Evolutionary conservation across 768 basidiomycete genomes (phyloP).

Genomic region (Kwoniella sp.): DNA sequence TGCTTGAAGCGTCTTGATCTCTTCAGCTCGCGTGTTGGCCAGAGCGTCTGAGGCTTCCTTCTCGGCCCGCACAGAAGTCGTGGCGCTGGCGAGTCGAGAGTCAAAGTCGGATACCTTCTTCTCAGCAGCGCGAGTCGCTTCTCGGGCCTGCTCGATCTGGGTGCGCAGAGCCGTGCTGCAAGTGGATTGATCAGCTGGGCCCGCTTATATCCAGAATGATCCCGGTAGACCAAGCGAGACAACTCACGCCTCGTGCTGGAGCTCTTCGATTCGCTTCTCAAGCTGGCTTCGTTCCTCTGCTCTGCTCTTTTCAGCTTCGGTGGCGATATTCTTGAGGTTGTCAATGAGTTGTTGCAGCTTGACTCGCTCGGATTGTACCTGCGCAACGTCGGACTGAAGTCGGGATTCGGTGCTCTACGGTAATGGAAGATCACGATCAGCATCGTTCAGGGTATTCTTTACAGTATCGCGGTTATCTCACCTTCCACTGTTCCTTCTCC

Average conservation of each 20-base stretch:
- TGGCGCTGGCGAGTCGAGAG: slow-evolving; percentile 37
- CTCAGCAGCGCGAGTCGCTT: slow-evolving; percentile 44
- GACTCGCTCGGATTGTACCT: slow-evolving; percentile 75
- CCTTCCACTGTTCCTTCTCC: slow-evolving; percentile 94
- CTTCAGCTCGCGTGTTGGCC: slow-evolving; percentile 30
- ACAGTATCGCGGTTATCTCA: slow-evolving; percentile 48
- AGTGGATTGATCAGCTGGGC: slow-evolving; percentile 13
- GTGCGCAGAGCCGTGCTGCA: slow-evolving; percentile 41
- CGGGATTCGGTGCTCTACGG: slow-evolving; percentile 73
- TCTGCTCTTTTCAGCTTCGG: slow-evolving; percentile 78
- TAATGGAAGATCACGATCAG: not conserved
- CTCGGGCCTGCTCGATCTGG: slow-evolving; percentile 42
- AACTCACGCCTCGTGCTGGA: slow-evolving; percentile 76
- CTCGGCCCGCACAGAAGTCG: slow-evolving; percentile 35
- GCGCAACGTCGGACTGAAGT: slow-evolving; percentile 81
- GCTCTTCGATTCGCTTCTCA: slow-evolving; percentile 74
- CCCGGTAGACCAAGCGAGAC: not conserved
- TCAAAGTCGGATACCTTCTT: slow-evolving; percentile 31
- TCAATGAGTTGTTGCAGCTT: slow-evolving; percentile 83
- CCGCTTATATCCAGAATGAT: not conserved
- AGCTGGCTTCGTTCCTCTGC: slow-evolving; percentile 80
- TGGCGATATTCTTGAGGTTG: slow-evolving; percentile 87
- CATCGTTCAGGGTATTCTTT: slow-evolving; percentile 24
- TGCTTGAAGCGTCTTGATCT: slow-evolving; percentile 34
- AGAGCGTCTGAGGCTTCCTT: slow-evolving; percentile 42